Base-by-base conservation (phyloP, 176 grass and related monocot species). In the Lolium perenne region DNA sequence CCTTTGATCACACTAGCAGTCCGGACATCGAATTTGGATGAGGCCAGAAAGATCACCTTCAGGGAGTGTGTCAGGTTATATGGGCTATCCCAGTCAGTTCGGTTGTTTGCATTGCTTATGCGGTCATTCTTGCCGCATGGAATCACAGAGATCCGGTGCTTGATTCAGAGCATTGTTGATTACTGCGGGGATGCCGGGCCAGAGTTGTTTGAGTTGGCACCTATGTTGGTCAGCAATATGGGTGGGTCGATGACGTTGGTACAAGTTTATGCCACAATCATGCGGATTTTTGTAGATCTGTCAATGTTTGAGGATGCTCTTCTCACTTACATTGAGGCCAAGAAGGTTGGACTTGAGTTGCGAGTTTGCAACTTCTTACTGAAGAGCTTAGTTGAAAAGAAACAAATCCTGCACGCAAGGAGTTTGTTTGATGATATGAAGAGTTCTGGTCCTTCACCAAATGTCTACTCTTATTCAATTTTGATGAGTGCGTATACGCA, bases 351-450 rank as follows among this genome's bases (percentile, higher is more conserved):
- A 68, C 29, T 89, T 80, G 85, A 92, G 56, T 75, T 87, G 49
- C 81, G 47, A 4, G 45, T 92, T 49, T 95, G 86, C 86, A 93
- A 95, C 84, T 91, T 95, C 78, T 91, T 95, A 82, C 77, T 95
- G 11, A 93, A 93, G 70, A 73, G 80, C 23, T 88, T 93, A 85
- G 91, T 95, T 38, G 55, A 87, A 38, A 63, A 48, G 56, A 90
- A 91, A 38, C 84, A 93, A 71, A 41, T 87, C 20, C 32, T 58
- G 51, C 82, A 82, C 43, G 86, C 80, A 1, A 84, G 83, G 71
- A 81, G 80, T 71, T 72, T 95, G 73, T 95, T 95, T 89, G 71
- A 93, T 82, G 91, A 89, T 64, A 87, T 95, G 93, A 89, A 86
- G 88, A 84, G 41, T 18, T 87, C 21, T 26, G 90, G 90, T 67